Evolutionary conservation across 2,329 filamentous ascomycete species (phyloP), one percentile per base, ranked within the genome.

Genomic region (Trichoderma aggressivum): DNA sequence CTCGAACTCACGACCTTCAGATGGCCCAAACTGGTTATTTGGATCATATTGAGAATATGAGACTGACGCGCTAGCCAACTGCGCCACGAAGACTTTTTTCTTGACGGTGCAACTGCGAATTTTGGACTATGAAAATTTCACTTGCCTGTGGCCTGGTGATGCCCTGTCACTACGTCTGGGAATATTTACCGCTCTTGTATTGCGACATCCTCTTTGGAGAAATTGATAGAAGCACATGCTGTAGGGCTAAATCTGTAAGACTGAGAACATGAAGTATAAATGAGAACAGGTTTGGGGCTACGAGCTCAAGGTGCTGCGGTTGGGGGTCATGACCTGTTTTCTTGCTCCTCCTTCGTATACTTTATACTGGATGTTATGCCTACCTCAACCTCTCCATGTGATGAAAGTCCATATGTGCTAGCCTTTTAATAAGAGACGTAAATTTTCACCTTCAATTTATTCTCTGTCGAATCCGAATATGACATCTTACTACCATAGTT

Each of bases 1-100:
- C 78, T 83, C 80, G 86, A 87, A 80, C 85, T 86, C 82, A 80
- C 81, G 82, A 82, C 82, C 82, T 84, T 83, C 83, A 82, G 76
- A 78, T 78, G 36, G 70, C 76, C 73, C 74, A 75, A 73, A 60
- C 63, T 72, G 56, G n/a, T 24, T 63, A 78, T 81, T 80, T 74
- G 74, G 72, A 74, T 76, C 72, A 75, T 58, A 72, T 64, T 34
- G 47, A 43, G 26, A 61, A 71, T 71, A 68, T 69, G 74, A 76
- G 75, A 76, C 75, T 75, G 73, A 75, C 74, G 74, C 74, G 72
- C 74, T 75, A 75, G 72, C 75, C 75, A 76, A 76, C 75, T 76
- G 75, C 73, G 75, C 75, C 74, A 76, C 72, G 74, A 76, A 76
- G 75, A 75, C 75, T 47, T 39, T 3, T 58, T 39, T n/a, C 14